Conservation (phyloP, 768 basidiomycete genomes). For the Boletus eberwhitei region DNA sequence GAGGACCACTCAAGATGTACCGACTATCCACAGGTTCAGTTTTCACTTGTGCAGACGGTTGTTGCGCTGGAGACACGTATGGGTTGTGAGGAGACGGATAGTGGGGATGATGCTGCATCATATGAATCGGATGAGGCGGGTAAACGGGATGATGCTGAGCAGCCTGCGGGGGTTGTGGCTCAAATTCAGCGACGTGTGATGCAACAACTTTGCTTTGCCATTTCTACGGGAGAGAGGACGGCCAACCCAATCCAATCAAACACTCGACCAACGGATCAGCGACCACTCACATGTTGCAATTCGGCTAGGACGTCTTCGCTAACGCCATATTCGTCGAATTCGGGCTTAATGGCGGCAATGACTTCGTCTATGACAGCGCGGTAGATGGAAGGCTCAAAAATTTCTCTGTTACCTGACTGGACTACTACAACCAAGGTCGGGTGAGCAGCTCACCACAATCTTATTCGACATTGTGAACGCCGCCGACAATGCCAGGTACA, state of each 20-base stretch:
- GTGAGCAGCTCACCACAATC: conserved; percentile 93
- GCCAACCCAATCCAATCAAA: conserved; percentile 8
- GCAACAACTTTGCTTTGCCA: conserved; percentile 94
- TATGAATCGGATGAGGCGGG: conserved; percentile 60
- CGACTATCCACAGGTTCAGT: conserved; percentile 69
- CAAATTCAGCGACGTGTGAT: conserved; percentile 95
- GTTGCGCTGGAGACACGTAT: conserved; percentile 39
- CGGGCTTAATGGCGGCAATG: conserved; percentile 78
- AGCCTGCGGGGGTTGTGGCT: conserved; percentile 49
- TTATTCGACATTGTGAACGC: conserved; percentile 84
- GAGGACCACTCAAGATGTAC: conserved; percentile 51
- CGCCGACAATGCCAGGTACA: conserved; percentile 27
- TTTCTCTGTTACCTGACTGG: conserved; percentile 48
- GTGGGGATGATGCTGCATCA: conserved; percentile 54
- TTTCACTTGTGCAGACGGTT: conserved; percentile 54
- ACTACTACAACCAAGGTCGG: conserved; percentile 56
- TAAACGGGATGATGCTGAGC: conserved; percentile 50
- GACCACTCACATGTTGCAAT: conserved; percentile 75
- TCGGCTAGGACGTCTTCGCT: conserved; percentile 86
- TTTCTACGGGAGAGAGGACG: conserved; percentile 51
- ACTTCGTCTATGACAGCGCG: conserved; percentile 97
- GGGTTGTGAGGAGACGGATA: conserved; percentile 52
- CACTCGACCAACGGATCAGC: conserved; percentile 11
- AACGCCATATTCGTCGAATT: conserved; percentile 97
- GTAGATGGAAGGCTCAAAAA: conserved; percentile 84